These are phyloP conservation scores for Boechera retrofracta DNA, from an alignment of 345 rosid species.

Conservation along the genomic window DNA sequence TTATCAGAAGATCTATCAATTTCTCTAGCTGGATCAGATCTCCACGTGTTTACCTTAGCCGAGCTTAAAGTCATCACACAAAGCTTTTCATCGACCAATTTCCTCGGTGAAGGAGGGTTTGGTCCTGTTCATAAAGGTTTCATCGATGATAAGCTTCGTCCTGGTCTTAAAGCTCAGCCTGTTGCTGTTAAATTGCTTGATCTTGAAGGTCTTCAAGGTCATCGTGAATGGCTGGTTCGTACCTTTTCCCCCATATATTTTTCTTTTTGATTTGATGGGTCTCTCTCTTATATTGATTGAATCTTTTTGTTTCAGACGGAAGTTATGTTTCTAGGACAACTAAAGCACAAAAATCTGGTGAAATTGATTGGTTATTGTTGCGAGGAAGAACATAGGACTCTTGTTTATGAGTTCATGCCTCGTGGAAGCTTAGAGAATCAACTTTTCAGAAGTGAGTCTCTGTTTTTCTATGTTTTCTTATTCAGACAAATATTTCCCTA, in stretches of 20 bases:
- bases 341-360: conserved; percentile 82
- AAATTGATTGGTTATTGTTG: conserved; percentile 90
- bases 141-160: conserved; percentile 82
- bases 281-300: not conserved
- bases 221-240: conserved; percentile 91
- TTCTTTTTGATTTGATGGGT: not conserved
- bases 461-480: not conserved
- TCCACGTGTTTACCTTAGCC: conserved; percentile 64
- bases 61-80: conserved; percentile 87
- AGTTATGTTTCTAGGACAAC: conserved; percentile 80
- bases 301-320: conserved; percentile 61
- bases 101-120: conserved; percentile 90
- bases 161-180: conserved; percentile 83
- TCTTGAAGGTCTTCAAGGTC: conserved; percentile 88
- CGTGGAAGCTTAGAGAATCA: conserved; percentile 95
- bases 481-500: too few species aligned
- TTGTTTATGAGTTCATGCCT: conserved; percentile 92
- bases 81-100: conserved; percentile 68
- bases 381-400: conserved; percentile 82
- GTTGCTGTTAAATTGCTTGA: conserved; percentile 88
- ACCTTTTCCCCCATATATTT: not conserved
- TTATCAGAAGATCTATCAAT: conserved; percentile 73
- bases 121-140: conserved; percentile 92
- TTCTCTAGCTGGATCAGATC: conserved; percentile 81
- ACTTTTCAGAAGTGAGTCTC: conserved; percentile 72